Evolutionary conservation across 805 yeast genomes (phyloP).

Genomic region (Yarrowia sp.): DNA sequence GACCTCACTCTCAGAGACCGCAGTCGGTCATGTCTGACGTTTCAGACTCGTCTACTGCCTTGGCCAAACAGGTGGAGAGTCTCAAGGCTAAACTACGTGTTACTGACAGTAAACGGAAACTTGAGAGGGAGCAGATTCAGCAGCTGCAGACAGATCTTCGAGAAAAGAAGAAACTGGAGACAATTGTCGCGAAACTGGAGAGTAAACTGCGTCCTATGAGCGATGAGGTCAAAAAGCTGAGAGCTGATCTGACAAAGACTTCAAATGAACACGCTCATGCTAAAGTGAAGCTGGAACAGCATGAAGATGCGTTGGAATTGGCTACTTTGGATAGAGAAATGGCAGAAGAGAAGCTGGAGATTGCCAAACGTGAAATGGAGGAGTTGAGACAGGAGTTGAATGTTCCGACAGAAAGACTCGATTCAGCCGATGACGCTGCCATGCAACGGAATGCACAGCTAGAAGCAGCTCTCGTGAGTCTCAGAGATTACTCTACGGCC

Average conservation of each 20-base stretch:
- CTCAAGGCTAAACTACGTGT: slow-evolving; percentile 44
- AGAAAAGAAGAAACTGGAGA: slow-evolving; percentile 44
- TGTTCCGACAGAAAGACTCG: background rate
- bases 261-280: slow-evolving; percentile 18
- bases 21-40: slow-evolving; percentile 6
- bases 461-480: slow-evolving; percentile 54
- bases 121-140: slow-evolving; percentile 44
- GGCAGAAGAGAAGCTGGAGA: slow-evolving; percentile 49
- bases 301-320: slow-evolving; percentile 48
- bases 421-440: slow-evolving; percentile 17
- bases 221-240: slow-evolving; percentile 45
- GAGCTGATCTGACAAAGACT: slow-evolving; percentile 41
- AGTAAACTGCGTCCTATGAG: slow-evolving; percentile 47
- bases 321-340: slow-evolving; percentile 50
- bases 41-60: slow-evolving; percentile 10
- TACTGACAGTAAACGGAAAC: slow-evolving; percentile 45
- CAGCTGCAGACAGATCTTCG: slow-evolving; percentile 43
- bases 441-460: slow-evolving; percentile 52
- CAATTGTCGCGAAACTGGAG: slow-evolving; percentile 47
- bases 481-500: slow-evolving; percentile 47
- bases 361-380: slow-evolving; percentile 45
- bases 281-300: slow-evolving; percentile 42
- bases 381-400: slow-evolving; percentile 45
- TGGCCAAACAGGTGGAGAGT: slow-evolving; percentile 43
- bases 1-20: background rate